Evolutionary conservation across 2,329 filamentous ascomycete species (phyloP).

Genomic region (Tricladium varicosporioides): DNA sequence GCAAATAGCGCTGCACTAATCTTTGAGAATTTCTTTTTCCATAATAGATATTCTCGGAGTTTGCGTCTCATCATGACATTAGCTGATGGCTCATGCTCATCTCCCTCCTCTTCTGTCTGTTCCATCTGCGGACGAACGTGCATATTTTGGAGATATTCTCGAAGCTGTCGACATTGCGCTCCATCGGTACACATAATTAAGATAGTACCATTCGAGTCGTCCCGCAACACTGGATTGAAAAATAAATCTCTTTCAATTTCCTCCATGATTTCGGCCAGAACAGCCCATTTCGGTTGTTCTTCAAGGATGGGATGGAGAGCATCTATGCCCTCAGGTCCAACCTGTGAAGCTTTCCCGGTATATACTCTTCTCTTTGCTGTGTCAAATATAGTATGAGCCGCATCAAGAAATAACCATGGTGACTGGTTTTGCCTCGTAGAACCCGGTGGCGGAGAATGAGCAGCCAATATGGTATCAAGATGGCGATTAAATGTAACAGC

Average conservation of each 20-base stretch:
- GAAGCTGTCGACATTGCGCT: slow-evolving; percentile 80
- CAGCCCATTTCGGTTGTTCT: slow-evolving; percentile 89
- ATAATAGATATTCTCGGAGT: slow-evolving; percentile 80
- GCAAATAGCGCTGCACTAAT: slow-evolving; percentile 77
- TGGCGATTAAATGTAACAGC: slow-evolving; percentile 90
- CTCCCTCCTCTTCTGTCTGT: slow-evolving; percentile 44
- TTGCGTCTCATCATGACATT: slow-evolving; percentile 88
- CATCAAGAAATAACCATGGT: slow-evolving; percentile 94
- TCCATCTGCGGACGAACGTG: slow-evolving; percentile 58
- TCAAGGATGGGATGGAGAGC: slow-evolving; percentile 76
- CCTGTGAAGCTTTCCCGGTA: slow-evolving; percentile 53
- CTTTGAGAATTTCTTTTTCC: slow-evolving; percentile 86
- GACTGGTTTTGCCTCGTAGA: slow-evolving; percentile 87
- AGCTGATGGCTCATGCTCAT: slow-evolving; percentile 66
- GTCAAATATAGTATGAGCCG: slow-evolving; percentile 90
- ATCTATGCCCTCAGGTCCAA: slow-evolving; percentile 33
- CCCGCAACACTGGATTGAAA: slow-evolving; percentile 71
- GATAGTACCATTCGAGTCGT: slow-evolving; percentile 88
- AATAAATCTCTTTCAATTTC: slow-evolving; percentile 92
- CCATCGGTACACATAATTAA: slow-evolving; percentile 94
- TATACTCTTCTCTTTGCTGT: slow-evolving; percentile 88
- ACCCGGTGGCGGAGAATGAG: slow-evolving; percentile 83
- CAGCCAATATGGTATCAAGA: slow-evolving; percentile 88
- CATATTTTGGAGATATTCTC: slow-evolving; percentile 91
- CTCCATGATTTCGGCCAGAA: slow-evolving; percentile 84